Evolutionary conservation across 164 flowering plant genomes (phyloP), one percentile per base, ranked within the genome.

Genomic region (Magnolia officinalis): DNA sequence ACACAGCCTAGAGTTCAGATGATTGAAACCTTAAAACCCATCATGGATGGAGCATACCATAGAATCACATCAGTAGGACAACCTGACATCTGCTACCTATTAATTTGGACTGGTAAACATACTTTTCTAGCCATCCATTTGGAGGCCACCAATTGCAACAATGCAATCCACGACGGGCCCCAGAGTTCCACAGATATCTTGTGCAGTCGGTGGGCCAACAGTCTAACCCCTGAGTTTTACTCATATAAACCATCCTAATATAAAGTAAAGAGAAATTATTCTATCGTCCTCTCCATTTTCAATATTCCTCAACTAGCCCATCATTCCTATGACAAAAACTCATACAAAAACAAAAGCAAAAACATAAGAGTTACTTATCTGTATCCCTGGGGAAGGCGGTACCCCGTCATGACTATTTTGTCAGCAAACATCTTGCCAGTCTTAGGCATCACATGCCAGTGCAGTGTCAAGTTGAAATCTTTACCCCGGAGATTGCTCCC

Each of bases 391-490:
- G 97, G 98, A 75, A 94, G 78, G 21, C 87, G 86, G 81, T 80
- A 94, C 18, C 96, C 97, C 10, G 91, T 78, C 94, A 89, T 84
- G 70, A 89, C 90, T 52, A 92, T 79, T 82, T 92, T 92, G 85
- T 92, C 92, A 11, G 90, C 91, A 75, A 88, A 88, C 97, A 94
- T 94, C 87, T 89, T 94, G 61, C 98, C 98, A 6, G 97, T 91
- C 88, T 91, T 94, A 71, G 98, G 98, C 98, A 94, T 94, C 70
- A 94, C 96, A 78, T 92, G 98, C 97, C 98, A 92, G 69, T 91
- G 97, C 81, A 94, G 72, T 1, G 98, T 91, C 83, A 94, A 78
- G 85, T 92, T 92, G 86, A 87, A 91, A 13, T 85, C 87, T 85
- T 84, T 92, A 7, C 97, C 97, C 2, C 88, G 86, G 21, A 91